A percentile compares a stretch with the other conserved stretches of the same genome.
These are phyloP conservation scores for Tubosaeta brunneosetosa DNA, from an alignment of 768 basidiomycete species.

Conservation along the genomic window DNA sequence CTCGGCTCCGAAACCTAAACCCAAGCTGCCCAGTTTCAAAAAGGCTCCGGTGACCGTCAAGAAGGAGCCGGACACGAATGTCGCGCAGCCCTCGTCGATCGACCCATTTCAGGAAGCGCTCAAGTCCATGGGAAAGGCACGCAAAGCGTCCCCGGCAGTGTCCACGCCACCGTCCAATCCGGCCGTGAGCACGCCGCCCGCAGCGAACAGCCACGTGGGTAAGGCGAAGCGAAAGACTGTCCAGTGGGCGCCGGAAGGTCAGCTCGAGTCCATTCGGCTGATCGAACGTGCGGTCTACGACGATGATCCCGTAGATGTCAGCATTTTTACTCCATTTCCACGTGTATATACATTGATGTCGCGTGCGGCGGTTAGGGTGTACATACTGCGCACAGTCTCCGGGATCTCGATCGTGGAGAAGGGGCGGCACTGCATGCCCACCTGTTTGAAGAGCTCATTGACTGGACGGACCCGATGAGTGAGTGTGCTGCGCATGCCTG, in stretches of 20 bases:
- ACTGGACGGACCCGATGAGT: slow-evolving; percentile 83
- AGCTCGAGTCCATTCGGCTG: slow-evolving; percentile 68
- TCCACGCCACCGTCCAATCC: slow-evolving; percentile 50
- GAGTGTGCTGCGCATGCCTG: slow-evolving; percentile 34
- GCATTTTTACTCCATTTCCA: slow-evolving; percentile 44
- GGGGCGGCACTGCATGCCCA: slow-evolving; percentile 80
- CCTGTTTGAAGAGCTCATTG: slow-evolving; percentile 79
- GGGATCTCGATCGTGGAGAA: slow-evolving; percentile 84
- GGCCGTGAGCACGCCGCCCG: slow-evolving; percentile 30
- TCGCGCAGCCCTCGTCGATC: slow-evolving; percentile 70
- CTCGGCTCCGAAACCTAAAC: slow-evolving; percentile 79
- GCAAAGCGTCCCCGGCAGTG: slow-evolving; percentile 58
- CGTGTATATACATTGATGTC: slow-evolving; percentile 50
- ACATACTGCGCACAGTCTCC: slow-evolving; percentile 65
- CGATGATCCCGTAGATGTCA: slow-evolving; percentile 84
- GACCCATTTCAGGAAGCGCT: slow-evolving; percentile 83
- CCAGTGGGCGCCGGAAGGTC: slow-evolving; percentile 69
- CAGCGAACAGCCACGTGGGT: slow-evolving; percentile 38
- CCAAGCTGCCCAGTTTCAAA: slow-evolving; percentile 82
- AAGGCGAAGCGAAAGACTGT: slow-evolving; percentile 72
- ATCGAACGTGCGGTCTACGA: slow-evolving; percentile 88
- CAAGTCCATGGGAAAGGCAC: slow-evolving; percentile 63
- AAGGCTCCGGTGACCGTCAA: slow-evolving; percentile 56
- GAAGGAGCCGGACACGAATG: slow-evolving; percentile 51
- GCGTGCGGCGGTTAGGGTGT: slow-evolving; percentile 55